Base-by-base conservation (phyloP, 257 asterid genomes). In the Mitragyna speciosa region DNA sequence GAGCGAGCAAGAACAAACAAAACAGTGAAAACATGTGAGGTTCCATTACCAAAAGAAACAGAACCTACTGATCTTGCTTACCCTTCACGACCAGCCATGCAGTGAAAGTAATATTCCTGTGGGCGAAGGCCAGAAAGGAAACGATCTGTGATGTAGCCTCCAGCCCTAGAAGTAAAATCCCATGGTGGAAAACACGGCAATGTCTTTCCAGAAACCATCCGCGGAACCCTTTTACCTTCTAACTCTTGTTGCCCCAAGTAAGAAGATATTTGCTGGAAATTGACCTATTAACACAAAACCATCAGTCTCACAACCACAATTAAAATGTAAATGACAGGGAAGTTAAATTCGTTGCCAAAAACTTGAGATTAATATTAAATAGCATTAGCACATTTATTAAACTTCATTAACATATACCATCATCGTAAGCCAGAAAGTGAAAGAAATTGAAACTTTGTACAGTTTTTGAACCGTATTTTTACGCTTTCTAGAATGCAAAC, bases 1-100 rank as follows among this genome's bases (percentile, higher is more conserved):
- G 61, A 73, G 33, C 12, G 67, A 67, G 64, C 45, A 8, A 47
- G 78, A 49, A 39, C 5, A 28, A 75, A 59, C 19, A 17, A 33
- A 56, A 20, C 22, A 73, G 36, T 6, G 22, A 36, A n/a, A 47
- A 8, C 43, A 65, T 61, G 84, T 16, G 78, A 61, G 26, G 22
- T 20, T 64, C 30, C 68, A 28, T 73, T 31, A 30, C 28, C 54
- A 80, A 39, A 54, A 48, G 70, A 73, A 73, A 67, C 67, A n/a
- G 39, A 16, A 52, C 75, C 73, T 66, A 65, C 45, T 51, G 72
- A 59, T 73, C 41, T 65, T 68, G 87, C 45, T 77, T 93, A 95
- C 99, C 99, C 99, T 87, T 95, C 99, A 49, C 99, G 97, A 78
- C 99, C 99, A 85, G 99, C 99, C 99, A 95, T 95, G 92, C 99